These are phyloP conservation scores for Scleroderma citrinum DNA, from an alignment of 768 basidiomycete species.

Conservation along the genomic window DNA sequence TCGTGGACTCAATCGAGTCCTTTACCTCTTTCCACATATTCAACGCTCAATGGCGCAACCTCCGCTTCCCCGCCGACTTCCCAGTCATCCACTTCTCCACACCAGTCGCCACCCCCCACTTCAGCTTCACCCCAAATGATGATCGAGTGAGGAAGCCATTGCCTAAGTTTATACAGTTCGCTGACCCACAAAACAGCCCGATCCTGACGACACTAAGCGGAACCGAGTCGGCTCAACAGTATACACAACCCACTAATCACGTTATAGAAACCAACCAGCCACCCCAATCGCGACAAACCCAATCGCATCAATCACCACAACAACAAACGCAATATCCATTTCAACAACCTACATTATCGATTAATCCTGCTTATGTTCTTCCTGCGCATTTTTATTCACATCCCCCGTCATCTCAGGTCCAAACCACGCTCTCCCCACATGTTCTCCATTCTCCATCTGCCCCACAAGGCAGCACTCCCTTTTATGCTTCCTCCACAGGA, in stretches of 20 bases:
- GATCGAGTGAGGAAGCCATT: constrained; percentile 56
- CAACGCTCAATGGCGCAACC: constrained; percentile 75
- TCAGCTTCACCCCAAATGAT: constrained; percentile 39
- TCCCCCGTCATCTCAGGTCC: constrained; percentile 32
- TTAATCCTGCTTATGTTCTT: constrained; percentile 38
- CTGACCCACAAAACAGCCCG: constrained; percentile 38
- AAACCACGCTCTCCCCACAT: constrained; percentile 66
- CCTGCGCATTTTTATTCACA: constrained; percentile 33
- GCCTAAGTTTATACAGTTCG: constrained; percentile 5
- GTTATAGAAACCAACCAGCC: constrained; percentile 30
- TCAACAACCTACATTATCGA: constrained; percentile 36
- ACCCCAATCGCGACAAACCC: constrained; percentile 30
- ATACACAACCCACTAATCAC: constrained; percentile 39
- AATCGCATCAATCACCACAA: constrained; percentile 34
- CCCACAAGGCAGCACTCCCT: constrained; percentile 32
- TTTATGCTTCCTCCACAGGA: constrained; percentile 32
- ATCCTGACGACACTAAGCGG: constrained; percentile 54
- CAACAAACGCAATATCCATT: constrained; percentile 36
- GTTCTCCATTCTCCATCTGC: constrained; percentile 55
- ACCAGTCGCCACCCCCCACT: constrained; percentile 20
- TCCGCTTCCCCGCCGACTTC: constrained; percentile 33
- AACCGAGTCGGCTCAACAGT: constrained; percentile 39
- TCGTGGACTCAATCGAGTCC: constrained; percentile 39
- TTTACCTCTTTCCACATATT: constrained; percentile 67
- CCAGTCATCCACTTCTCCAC: constrained; percentile 25